A percentile compares a stretch with the other conserved stretches of the same genome.
Evolutionary conservation across 176 grass and related monocot species (phyloP).

Genomic region (Elaeis guineensis): DNA sequence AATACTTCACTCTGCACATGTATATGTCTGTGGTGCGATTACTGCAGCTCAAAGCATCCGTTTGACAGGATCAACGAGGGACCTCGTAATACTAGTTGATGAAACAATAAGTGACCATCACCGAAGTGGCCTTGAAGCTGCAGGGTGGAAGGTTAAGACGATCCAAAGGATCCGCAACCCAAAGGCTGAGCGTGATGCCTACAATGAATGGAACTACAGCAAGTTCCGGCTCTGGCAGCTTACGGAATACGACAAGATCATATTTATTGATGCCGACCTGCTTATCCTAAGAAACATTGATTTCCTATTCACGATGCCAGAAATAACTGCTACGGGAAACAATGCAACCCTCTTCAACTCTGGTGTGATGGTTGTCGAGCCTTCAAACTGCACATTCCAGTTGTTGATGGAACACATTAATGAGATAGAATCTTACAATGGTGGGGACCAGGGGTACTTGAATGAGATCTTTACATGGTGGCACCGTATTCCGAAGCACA

Average conservation of each 20-base stretch:
- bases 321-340: conserved; percentile 56
- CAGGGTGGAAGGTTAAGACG: conserved; percentile 45
- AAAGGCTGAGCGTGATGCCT: conserved; percentile 32
- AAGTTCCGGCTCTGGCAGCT: conserved; percentile 89
- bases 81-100: conserved; percentile 67
- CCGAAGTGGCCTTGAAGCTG: conserved; percentile 31
- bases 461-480: conserved; percentile 58
- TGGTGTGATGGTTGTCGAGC: conserved; percentile 69
- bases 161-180: conserved; percentile 62
- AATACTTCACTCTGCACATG: conserved; percentile 52
- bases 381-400: conserved; percentile 59
- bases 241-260: conserved; percentile 56
- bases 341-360: conserved; percentile 55
- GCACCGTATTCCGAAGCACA: conserved; percentile 32
- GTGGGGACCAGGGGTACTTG: conserved; percentile 47
- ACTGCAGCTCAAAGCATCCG: conserved; percentile 65
- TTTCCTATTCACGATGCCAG: conserved; percentile 42
- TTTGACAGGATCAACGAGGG: conserved; percentile 37
- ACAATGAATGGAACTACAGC: conserved; percentile 91
- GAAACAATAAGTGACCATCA: conserved; percentile 26
- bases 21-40: conserved; percentile 71
- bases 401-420: conserved; percentile 49
- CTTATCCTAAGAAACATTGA: conserved; percentile 56
- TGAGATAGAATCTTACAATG: conserved; percentile 37
- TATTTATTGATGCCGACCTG: conserved; percentile 73